Evolutionary conservation across 108 stramenopile species (phyloP).

Genomic region (Thalassiosira profunda): DNA sequence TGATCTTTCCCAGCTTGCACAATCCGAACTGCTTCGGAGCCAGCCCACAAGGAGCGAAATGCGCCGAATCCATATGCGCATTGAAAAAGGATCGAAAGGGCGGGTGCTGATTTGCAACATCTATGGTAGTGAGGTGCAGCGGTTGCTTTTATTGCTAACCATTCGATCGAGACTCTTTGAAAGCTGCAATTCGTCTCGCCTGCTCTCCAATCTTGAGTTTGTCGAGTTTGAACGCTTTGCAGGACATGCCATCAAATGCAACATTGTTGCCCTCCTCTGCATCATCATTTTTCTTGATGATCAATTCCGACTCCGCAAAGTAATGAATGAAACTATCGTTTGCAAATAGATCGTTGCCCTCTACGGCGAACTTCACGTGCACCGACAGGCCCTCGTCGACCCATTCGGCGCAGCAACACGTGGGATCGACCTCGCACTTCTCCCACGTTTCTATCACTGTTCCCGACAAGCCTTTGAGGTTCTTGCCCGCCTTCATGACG

Average conservation of each 20-base stretch:
- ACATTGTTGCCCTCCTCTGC: not conserved
- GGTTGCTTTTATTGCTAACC: no score
- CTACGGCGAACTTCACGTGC: constrained; percentile 57
- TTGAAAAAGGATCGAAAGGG: no score
- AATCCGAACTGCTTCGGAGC: no score
- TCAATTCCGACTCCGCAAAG: constrained; percentile 76
- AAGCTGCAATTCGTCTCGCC: constrained; percentile 43
- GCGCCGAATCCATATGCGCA: no score
- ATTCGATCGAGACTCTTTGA: constrained; percentile 30
- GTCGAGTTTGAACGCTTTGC: constrained; percentile 53
- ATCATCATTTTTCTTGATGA: constrained; percentile 20
- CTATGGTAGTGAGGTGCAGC: no score
- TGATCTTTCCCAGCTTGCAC: no score
- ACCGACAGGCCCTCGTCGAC: constrained; percentile 70
- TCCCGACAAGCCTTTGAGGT: constrained; percentile 57
- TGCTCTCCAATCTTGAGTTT: constrained; percentile 46
- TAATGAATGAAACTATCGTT: constrained; percentile 55
- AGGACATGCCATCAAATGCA: constrained; percentile 58
- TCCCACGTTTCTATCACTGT: constrained; percentile 81
- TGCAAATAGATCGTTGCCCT: constrained; percentile 2
- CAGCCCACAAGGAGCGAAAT: no score
- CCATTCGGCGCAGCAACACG: constrained; percentile 87
- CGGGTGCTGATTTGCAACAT: no score
- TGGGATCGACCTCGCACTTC: constrained; percentile 88
- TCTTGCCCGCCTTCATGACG: constrained; percentile 52